Evolutionary conservation across 495 filamentous ascomycete species (phyloP).

Genomic region (Xylaria telfairii): DNA sequence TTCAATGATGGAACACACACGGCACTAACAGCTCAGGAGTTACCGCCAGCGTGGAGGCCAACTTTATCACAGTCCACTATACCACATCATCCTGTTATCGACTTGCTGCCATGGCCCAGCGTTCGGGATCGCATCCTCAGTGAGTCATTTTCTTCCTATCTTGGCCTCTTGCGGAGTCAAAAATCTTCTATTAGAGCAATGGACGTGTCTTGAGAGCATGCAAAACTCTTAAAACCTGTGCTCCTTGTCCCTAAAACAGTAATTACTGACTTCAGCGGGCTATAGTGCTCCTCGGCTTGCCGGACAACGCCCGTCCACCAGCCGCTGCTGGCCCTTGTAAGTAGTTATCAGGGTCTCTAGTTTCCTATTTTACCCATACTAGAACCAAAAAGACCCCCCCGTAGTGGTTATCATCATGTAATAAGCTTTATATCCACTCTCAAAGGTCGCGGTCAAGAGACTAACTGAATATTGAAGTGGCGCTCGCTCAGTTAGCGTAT

Average conservation of each 20-base stretch:
- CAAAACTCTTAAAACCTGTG: too few relatives aligned
- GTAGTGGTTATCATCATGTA: neutral
- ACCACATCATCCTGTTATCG: slow-evolving; percentile 58
- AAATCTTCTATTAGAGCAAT: too few relatives aligned
- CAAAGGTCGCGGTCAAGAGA: too few relatives aligned
- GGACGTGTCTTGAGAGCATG: too few relatives aligned
- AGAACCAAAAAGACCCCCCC: neutral
- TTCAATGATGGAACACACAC: slow-evolving; percentile 29
- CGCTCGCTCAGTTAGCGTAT: slow-evolving; percentile 30
- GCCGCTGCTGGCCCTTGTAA: slow-evolving; percentile 40
- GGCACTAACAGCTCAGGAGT: slow-evolving; percentile 19
- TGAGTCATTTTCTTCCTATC: too few relatives aligned
- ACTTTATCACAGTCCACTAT: slow-evolving; percentile 36
- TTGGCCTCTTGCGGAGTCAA: too few relatives aligned
- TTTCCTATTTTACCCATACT: neutral
- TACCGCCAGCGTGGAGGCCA: slow-evolving; percentile 37
- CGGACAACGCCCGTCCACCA: slow-evolving; percentile 45
- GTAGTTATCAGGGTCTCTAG: neutral
- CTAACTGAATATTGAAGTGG: slow-evolving; percentile 16
- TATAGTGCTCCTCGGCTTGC: slow-evolving; percentile 50
- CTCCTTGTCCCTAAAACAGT: too few relatives aligned
- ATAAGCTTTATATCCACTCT: neutral
- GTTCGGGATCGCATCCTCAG: slow-evolving; percentile 54
- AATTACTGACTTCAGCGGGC: too few relatives aligned
- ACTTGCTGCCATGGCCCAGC: slow-evolving; percentile 57